Conservation (phyloP, 257 asterid species). For the Nicotiana attenuata region DNA sequence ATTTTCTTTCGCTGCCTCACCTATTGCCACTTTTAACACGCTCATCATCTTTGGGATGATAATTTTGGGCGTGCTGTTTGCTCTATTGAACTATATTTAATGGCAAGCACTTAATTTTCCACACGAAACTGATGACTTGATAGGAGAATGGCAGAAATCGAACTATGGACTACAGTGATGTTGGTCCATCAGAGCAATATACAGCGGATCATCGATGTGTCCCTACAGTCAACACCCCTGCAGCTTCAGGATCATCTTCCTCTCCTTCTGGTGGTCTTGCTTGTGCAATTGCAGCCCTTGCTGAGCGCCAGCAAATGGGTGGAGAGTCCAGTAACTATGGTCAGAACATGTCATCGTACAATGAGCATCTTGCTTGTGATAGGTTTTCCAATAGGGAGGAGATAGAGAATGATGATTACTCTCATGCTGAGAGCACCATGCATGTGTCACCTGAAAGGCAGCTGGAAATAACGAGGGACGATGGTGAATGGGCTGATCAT, state of each 20-base stretch:
- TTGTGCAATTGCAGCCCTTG: constrained; percentile 88
- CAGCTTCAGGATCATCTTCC: constrained; percentile 48
- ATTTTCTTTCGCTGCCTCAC: neutral
- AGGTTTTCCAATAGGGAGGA: constrained; percentile 39
- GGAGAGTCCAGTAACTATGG: constrained; percentile 48
- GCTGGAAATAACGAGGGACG: constrained; percentile 34
- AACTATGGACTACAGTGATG: constrained; percentile 33
- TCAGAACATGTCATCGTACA: constrained; percentile 29
- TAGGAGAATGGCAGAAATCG: constrained; percentile 65
- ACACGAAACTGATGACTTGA: constrained; percentile 16
- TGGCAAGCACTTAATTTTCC: constrained; percentile 3
- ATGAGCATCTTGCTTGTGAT: constrained; percentile 33
- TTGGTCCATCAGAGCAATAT: constrained; percentile 42
- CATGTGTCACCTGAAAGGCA: constrained; percentile 37
- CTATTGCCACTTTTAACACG: neutral
- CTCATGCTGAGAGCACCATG: constrained; percentile 32
- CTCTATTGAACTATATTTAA: neutral
- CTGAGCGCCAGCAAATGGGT: constrained; percentile 70
- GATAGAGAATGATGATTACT: constrained; percentile 39
- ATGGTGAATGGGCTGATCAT: constrained; percentile 31
- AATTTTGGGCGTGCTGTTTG: neutral
- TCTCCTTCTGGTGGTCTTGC: constrained; percentile 93
- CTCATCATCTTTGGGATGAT: neutral
- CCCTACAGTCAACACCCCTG: constrained; percentile 20
- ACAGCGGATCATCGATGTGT: constrained; percentile 27